These are phyloP conservation scores for Exophiala lecanii-corni DNA, from an alignment of 2,329 filamentous ascomycete species.

Conservation along the genomic window DNA sequence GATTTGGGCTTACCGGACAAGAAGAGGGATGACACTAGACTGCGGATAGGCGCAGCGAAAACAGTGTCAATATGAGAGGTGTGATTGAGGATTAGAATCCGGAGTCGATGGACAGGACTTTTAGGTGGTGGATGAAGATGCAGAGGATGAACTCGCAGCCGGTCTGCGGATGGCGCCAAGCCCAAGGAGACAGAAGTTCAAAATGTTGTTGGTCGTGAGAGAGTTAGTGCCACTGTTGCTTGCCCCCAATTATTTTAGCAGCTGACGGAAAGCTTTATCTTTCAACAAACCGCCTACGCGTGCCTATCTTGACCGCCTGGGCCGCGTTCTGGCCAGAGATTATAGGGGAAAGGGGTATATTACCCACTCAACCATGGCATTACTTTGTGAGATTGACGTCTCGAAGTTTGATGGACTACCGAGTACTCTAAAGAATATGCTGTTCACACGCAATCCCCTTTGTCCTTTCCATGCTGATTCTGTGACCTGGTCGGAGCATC, in stretches of 20 bases:
- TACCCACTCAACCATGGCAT: no score
- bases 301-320: no score
- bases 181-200: constrained; percentile 1
- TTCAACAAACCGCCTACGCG: background rate
- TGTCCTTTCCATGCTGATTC: no score
- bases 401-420: no score
- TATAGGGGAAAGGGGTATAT: constrained; percentile 4
- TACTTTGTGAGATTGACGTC: no score
- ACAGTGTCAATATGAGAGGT: constrained; percentile 16
- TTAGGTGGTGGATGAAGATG: constrained; percentile 15
- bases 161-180: constrained; percentile 6
- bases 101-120: constrained; percentile 14
- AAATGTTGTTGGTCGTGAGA: constrained; percentile 1
- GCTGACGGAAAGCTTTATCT: background rate
- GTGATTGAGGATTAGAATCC: constrained; percentile 14
- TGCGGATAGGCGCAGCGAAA: constrained; percentile 11
- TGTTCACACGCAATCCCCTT: no score
- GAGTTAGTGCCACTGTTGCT: background rate
- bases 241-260: background rate
- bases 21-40: constrained; percentile 14
- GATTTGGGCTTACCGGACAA: constrained; percentile 22
- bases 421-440: no score
- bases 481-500: no score
- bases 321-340: constrained; percentile 3
- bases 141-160: constrained; percentile 15